Evolutionary conservation across 106 monocot species (phyloP), one percentile per base, ranked within the genome.

Genomic region (Vanilla planifolia): DNA sequence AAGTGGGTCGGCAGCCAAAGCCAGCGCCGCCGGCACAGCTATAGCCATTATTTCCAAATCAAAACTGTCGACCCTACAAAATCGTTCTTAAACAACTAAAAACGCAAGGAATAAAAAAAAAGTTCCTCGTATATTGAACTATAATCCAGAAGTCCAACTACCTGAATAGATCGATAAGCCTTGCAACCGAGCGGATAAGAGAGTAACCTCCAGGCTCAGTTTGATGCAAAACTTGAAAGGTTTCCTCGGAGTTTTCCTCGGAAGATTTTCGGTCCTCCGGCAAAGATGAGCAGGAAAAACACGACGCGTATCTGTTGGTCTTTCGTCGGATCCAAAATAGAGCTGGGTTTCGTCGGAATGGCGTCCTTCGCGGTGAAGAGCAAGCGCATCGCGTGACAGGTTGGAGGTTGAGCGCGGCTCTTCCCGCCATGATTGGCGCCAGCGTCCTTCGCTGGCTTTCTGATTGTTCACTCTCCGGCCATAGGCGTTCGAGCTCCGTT

Each of bases 1-100:
- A 37, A 96, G 43, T 1, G 95, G 95, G 62, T 96, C 95, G n/a
- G 95, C 90, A 1, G 79, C 95, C 20, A 96, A 80, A 16, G 90
- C 84, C 43, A 96, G 60, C 13, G 66, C 86, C 2, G 90, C 86
- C 0, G 95, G 95, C 72, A 91, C 48, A 3, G 87, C 95, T 13
- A 96, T 87, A 59, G 43, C 72, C 15, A 87, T 30, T 32, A 96
- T 87, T 51, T 96, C 95, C 66, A 79, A 46, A 19, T 73, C 70
- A 25, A 90, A 62, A 40, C 43, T 72, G 55, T 96, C 87, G 19
- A 17, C 55, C 62, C 66, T 79, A 52, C 37, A 37, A 6, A 5
- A 62, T 3, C 48, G 36, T 8, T 26, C 63, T n/a, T n/a, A 2
- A 46, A 22, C 0, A 37, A 37, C 42, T 15, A 20, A 46, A 3